Evolutionary conservation across 495 filamentous ascomycete species (phyloP).

Genomic region (Diplogelasinospora grovesii): DNA sequence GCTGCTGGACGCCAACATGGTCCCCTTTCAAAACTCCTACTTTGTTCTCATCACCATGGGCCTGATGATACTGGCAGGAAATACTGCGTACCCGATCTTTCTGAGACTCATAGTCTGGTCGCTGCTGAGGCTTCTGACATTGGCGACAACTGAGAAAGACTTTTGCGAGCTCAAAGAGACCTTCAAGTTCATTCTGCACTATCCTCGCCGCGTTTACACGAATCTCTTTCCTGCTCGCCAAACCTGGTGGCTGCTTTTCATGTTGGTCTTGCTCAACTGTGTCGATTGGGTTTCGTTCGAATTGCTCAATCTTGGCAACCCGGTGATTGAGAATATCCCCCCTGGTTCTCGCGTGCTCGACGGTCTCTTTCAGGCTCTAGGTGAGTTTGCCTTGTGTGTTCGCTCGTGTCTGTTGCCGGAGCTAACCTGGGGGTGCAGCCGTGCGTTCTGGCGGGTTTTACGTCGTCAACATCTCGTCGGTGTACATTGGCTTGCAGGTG

Average conservation of each 20-base stretch:
- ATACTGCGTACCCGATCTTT: slow-evolving; percentile 73
- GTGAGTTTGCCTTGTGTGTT: slow-evolving; percentile 14
- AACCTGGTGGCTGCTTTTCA: slow-evolving; percentile 73
- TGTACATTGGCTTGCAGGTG: slow-evolving; percentile 68
- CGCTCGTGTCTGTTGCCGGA: no score
- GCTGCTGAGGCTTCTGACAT: slow-evolving; percentile 33
- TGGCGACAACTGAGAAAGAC: slow-evolving; percentile 21
- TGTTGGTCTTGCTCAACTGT: slow-evolving; percentile 67
- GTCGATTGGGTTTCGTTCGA: slow-evolving; percentile 81
- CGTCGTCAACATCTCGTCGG: slow-evolving; percentile 62
- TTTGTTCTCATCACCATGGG: slow-evolving; percentile 74
- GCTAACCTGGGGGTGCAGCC: slow-evolving; percentile 30
- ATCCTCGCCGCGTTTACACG: slow-evolving; percentile 75
- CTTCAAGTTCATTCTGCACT: slow-evolving; percentile 71
- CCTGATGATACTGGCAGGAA: slow-evolving; percentile 75
- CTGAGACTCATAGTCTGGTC: slow-evolving; percentile 70
- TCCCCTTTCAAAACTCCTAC: slow-evolving; percentile 54
- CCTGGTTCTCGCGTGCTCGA: slow-evolving; percentile 58
- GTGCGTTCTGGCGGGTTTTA: slow-evolving; percentile 82
- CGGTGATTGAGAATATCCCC: slow-evolving; percentile 50
- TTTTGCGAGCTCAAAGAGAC: slow-evolving; percentile 49
- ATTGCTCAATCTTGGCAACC: slow-evolving; percentile 69
- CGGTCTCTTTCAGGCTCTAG: slow-evolving; percentile 74
- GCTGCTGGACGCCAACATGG: slow-evolving; percentile 76
- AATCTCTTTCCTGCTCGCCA: slow-evolving; percentile 71